phyloP scores from a whole-genome alignment of 169 alveolate genomes.

The Cryptosporidium felis region DNA sequence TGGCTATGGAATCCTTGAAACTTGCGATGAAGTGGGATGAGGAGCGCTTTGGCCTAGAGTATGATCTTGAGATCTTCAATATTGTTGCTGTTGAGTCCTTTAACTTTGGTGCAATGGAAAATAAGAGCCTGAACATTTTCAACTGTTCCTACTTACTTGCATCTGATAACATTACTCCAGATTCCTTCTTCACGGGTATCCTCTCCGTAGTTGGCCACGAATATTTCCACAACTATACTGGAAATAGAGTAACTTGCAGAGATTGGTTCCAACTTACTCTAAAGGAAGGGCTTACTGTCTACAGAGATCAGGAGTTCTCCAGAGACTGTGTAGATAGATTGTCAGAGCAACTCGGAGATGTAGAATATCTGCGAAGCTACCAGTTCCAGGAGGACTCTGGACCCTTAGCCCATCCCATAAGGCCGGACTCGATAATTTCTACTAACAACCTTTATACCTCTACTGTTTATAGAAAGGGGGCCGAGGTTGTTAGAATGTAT shows the following conservation, averaged over 20 bases:
- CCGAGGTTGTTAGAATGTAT: conserved; percentile 94
- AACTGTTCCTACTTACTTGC: conserved; percentile 89
- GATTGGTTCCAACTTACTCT: conserved; percentile 93
- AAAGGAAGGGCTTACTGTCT: conserved; percentile 93
- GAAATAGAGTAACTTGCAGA: conserved; percentile 92
- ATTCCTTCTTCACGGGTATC: conserved; percentile 85
- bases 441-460: conserved; percentile 92
- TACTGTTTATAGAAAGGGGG: conserved; percentile 93
- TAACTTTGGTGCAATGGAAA: conserved; percentile 94
- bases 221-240: conserved; percentile 92
- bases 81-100: conserved; percentile 89
- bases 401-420: conserved; percentile 92
- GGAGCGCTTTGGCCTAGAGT: conserved; percentile 88
- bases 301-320: conserved; percentile 88
- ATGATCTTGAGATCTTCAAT: conserved; percentile 88
- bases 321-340: conserved; percentile 82
- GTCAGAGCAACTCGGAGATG: conserved; percentile 86
- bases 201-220: conserved; percentile 91
- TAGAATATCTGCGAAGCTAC: conserved; percentile 79
- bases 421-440: conserved; percentile 90
- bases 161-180: conserved; percentile 85
- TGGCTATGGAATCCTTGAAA: conserved; percentile 88
- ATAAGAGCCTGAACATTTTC: conserved; percentile 90
- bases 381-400: conserved; percentile 91
- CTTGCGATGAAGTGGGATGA: conserved; percentile 93